A percentile compares a stretch with the other conserved stretches of the same genome.
phyloP scores from a whole-genome alignment of 257 asterid species.

The Agastache rugosa region DNA sequence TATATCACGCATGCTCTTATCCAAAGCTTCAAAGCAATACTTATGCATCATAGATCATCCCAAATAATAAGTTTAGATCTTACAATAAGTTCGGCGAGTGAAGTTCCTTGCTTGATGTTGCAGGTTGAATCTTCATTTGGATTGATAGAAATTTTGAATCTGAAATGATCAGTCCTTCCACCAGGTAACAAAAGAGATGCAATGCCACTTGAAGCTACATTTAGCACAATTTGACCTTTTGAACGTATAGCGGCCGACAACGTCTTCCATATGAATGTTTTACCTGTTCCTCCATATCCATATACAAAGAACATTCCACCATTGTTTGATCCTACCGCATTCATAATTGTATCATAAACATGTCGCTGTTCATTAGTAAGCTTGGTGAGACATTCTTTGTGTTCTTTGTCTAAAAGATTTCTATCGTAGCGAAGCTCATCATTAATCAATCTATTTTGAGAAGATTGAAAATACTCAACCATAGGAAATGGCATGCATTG shows the following conservation, averaged over 20 bases:
- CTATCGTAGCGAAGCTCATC: neutral
- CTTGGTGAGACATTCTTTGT: neutral
- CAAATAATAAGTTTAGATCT: too few species aligned
- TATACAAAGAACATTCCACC: too few species aligned
- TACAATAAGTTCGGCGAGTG: too few species aligned
- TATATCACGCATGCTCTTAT: too few species aligned
- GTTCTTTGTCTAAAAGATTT: neutral
- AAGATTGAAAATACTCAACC: neutral
- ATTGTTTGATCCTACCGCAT: neutral
- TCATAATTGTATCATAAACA: constrained; percentile 2
- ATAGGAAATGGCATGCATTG: neutral
- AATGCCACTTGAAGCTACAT: constrained; percentile 2
- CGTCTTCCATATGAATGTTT: constrained; percentile 21
- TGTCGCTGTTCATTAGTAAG: neutral
- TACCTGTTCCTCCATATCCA: constrained; percentile 19
- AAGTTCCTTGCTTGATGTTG: too few species aligned
- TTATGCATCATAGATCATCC: too few species aligned
- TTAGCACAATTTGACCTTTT: constrained; percentile 2
- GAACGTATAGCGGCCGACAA: neutral
- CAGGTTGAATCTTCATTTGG: too few species aligned
- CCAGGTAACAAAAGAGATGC: constrained; percentile 19
- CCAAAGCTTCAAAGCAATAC: too few species aligned
- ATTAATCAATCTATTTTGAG: neutral
- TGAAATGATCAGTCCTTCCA: neutral
- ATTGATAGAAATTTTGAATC: neutral